Evolutionary conservation across 2,329 filamentous ascomycete genomes (phyloP), one percentile per base, ranked within the genome.

Genomic region (Fonsecaea nubica): DNA sequence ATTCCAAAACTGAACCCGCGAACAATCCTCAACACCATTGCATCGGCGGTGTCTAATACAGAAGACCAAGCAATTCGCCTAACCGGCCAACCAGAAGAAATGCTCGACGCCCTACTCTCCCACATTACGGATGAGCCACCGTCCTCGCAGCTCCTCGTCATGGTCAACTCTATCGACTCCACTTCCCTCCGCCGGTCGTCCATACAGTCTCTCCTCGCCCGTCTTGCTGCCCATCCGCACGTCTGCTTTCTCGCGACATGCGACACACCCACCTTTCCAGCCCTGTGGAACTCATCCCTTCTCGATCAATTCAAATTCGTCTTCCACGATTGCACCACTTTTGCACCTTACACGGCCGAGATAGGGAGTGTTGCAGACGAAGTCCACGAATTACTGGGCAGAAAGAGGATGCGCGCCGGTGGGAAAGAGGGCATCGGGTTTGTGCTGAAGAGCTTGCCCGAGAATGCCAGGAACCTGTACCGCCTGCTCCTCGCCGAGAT

Each of bases 301-400:
- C 90, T 91, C 55, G 90, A 92, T 15, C 87, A 91, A 33, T 92
- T 93, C 79, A 91, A 91, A 76, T 93, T 97, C 72, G 82, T 92
- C 33, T 97, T 96, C 79, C 95, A 99, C 80, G 93, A 99, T 80
- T 90, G 90, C 74, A 98, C 95, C 0, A 98, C 95, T 0, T 97
- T 97, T 75, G 84, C 86, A 0, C 85, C 92, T 0, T 92, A 91
- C 72, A 82, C 85, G 10, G 84, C 85, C 2, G 93, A 97, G 76
- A 81, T 92, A 7, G 45, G 30, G 2, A 92, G 96, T 74, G 88
- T 92, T 1, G 92, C 98, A 2, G 93, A 98, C 76, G 91, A 93
- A 69, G 93, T 98, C 13, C 92, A 97, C 76, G 89, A 92, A 74
- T 85, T 97, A 0, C 86, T 98, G 0, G 93, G 93, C 55, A 88